Evolutionary conservation across 2,329 filamentous ascomycete genomes (phyloP).

Genomic region (Aspergillus ibericus): DNA sequence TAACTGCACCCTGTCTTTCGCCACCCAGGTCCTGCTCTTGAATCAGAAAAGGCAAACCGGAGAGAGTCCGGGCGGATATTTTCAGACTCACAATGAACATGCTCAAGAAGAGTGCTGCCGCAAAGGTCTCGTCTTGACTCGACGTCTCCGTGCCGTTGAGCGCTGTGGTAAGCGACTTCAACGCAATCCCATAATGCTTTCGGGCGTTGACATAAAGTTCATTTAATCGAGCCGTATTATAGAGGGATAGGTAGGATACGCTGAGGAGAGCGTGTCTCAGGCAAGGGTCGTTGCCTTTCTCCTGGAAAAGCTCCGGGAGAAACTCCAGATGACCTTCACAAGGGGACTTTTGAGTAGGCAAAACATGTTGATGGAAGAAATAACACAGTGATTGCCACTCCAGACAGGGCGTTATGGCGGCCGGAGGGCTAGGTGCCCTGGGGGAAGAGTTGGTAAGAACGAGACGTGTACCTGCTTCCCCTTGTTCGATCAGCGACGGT

Average conservation of each 20-base stretch:
- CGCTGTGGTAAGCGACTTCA: neutral
- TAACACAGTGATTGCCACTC: constrained; percentile 2
- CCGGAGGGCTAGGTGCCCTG: neutral
- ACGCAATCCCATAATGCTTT: neutral
- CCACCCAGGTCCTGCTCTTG: neutral
- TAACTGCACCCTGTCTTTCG: neutral
- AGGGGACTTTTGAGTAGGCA: neutral
- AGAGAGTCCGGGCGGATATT: too few species aligned
- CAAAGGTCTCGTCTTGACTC: neutral
- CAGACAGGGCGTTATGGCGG: neutral
- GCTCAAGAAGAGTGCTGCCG: constrained; percentile 1
- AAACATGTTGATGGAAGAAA: constrained; percentile 1
- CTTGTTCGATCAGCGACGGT: neutral
- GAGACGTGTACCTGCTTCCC: neutral
- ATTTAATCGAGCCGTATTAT: neutral
- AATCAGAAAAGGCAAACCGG: neutral
- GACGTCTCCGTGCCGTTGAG: neutral
- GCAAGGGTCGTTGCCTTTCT: neutral
- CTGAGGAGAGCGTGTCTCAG: neutral
- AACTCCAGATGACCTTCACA: constrained; percentile 1
- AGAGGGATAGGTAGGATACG: neutral
- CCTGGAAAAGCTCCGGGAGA: neutral
- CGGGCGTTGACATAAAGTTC: neutral
- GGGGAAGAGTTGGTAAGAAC: neutral
- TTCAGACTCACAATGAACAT: neutral